These are phyloP conservation scores for Mycogone perniciosa DNA, from an alignment of 2,329 filamentous ascomycete species.

Conservation along the genomic window DNA sequence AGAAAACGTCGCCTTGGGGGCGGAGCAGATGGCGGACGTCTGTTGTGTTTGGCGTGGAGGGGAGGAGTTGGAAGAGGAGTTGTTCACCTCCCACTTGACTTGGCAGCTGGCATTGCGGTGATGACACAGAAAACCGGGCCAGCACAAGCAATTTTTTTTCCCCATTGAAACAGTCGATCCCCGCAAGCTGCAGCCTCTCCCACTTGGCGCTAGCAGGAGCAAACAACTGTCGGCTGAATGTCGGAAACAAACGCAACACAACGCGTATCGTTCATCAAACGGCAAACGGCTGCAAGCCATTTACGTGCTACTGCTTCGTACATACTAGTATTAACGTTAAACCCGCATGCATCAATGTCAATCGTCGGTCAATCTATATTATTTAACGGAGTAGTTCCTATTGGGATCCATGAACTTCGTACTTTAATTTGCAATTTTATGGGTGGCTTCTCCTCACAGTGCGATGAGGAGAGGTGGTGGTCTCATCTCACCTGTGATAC, in stretches of 20 bases:
- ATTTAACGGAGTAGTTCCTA: too few relatives aligned
- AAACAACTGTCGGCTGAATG: not conserved
- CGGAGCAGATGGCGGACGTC: conserved; percentile 6
- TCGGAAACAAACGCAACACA: not conserved
- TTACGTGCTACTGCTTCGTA: too few relatives aligned
- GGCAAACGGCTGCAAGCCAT: too few relatives aligned
- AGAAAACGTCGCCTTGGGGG: conserved; percentile 16
- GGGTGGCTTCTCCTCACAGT: too few relatives aligned
- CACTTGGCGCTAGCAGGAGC: not conserved
- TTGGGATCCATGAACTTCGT: too few relatives aligned
- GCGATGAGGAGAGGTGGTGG: too few relatives aligned
- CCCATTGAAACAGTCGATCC: conserved; percentile 2
- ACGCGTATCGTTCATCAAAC: too few relatives aligned
- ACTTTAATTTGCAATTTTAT: too few relatives aligned
- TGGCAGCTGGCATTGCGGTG: conserved; percentile 5
- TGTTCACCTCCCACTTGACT: conserved; percentile 4
- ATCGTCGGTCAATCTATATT: too few relatives aligned
- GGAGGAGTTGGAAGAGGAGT: conserved; percentile 1
- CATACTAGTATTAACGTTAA: too few relatives aligned
- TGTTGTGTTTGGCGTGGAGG: not conserved
- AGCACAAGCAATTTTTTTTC: conserved; percentile 12
- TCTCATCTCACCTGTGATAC: too few relatives aligned
- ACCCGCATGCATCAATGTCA: too few relatives aligned
- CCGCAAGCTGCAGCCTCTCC: conserved; percentile 1
- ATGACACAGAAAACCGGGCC: conserved; percentile 10